These are phyloP conservation scores for Penicillium psychrosexuale DNA, from an alignment of 2,329 filamentous ascomycete genomes.

Conservation along the genomic window DNA sequence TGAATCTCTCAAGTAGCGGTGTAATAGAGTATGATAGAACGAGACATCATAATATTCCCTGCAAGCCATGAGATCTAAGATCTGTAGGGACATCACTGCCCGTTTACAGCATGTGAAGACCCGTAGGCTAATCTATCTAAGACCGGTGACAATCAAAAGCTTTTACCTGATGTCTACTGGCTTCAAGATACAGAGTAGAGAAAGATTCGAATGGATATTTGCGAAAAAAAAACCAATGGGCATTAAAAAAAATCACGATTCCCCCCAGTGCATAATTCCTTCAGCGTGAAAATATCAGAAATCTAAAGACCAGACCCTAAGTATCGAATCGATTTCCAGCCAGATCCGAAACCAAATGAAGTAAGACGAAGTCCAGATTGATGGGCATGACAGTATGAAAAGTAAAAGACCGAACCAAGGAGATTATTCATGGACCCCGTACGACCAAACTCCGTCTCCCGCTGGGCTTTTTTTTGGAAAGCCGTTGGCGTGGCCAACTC, in stretches of 20 bases:
- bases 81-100: not conserved
- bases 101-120: not conserved
- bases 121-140: too few species aligned
- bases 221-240: not conserved
- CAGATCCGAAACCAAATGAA: not conserved
- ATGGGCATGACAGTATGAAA: not conserved
- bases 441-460: slow-evolving; percentile 1
- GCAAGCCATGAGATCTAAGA: not conserved
- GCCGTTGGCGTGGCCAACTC: slow-evolving; percentile 10
- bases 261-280: slow-evolving; percentile 6
- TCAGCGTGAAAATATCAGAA: slow-evolving; percentile 3
- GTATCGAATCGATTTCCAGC: not conserved
- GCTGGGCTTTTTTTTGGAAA: slow-evolving; percentile 8
- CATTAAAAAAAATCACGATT: slow-evolving; percentile 5
- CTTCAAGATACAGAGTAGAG: not conserved
- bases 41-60: not conserved
- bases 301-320: slow-evolving; percentile 11
- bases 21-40: not conserved
- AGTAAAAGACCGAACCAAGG: not conserved
- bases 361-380: not conserved
- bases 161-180: not conserved
- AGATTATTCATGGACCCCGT: not conserved
- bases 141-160: accelerated
- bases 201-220: not conserved
- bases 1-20: not conserved